Percentiles rank a stretch among this genome's conserved stretches.
phyloP scores from a whole-genome alignment of 2,329 filamentous ascomycete genomes.

The Ceratocystis diversiconidia region DNA sequence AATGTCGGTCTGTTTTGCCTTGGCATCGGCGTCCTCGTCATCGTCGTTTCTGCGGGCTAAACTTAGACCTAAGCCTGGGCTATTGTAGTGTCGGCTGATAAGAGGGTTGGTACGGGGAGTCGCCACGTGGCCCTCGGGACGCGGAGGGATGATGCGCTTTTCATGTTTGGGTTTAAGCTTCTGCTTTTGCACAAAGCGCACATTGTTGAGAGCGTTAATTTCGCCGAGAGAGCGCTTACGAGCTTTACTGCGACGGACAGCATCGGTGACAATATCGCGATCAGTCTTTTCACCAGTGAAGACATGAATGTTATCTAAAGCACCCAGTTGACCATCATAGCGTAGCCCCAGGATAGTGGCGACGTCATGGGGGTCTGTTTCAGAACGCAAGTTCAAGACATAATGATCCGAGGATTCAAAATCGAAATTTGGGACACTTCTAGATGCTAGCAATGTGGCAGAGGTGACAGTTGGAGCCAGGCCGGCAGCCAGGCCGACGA shows the following conservation, averaged over 20 bases:
- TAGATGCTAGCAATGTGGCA: slow-evolving; percentile 37
- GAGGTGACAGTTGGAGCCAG: slow-evolving; percentile 33
- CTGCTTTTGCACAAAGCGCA: slow-evolving; percentile 70
- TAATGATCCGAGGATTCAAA: slow-evolving; percentile 83
- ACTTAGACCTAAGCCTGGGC: too few species aligned
- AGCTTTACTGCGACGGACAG: slow-evolving; percentile 28
- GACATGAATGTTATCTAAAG: slow-evolving; percentile 68
- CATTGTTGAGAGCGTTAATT: slow-evolving; percentile 51
- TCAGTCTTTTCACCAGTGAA: slow-evolving; percentile 58
- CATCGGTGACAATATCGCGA: slow-evolving; percentile 38
- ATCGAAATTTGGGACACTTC: slow-evolving; percentile 28
- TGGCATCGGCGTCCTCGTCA: slow-evolving; percentile 27
- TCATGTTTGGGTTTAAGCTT: slow-evolving; percentile 33
- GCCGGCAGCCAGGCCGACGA: slow-evolving; percentile 41
- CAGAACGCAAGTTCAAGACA: slow-evolving; percentile 64
- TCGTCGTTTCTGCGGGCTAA: too few species aligned
- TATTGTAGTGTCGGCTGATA: background rate
- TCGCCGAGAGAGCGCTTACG: slow-evolving; percentile 44
- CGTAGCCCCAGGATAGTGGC: slow-evolving; percentile 59
- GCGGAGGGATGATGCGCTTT: slow-evolving; percentile 36
- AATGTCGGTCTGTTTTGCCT: slow-evolving; percentile 45
- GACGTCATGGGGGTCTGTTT: slow-evolving; percentile 51
- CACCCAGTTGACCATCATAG: slow-evolving; percentile 68
- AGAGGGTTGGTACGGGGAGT: slow-evolving; percentile 21
- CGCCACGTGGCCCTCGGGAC: slow-evolving; percentile 22